Evolutionary conservation across 2,329 filamentous ascomycete species (phyloP).

Genomic region (Ramularia collo-cygni): DNA sequence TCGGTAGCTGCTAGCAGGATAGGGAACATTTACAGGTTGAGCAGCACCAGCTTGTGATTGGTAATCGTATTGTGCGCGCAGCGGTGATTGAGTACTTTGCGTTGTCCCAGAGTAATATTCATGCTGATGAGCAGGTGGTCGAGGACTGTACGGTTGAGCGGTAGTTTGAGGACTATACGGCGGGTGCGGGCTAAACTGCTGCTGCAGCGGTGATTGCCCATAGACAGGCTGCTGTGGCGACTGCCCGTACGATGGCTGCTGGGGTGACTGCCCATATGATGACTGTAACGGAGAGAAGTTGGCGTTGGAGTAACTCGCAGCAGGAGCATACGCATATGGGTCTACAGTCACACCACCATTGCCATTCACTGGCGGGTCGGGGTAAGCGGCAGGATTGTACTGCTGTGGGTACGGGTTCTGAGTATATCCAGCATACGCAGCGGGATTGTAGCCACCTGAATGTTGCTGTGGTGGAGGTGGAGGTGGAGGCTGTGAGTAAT

Average conservation of each 20-base stretch:
- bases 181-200: slow-evolving; percentile 18
- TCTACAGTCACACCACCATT: slow-evolving; percentile 23
- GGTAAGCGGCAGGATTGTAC: slow-evolving; percentile 22
- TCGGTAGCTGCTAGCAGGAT: slow-evolving; percentile 17
- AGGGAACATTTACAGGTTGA: slow-evolving; percentile 15
- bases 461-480: slow-evolving; percentile 32
- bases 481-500: slow-evolving; percentile 40
- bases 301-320: slow-evolving; percentile 11
- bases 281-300: slow-evolving; percentile 15
- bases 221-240: slow-evolving; percentile 13
- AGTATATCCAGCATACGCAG: slow-evolving; percentile 35
- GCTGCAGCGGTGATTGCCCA: slow-evolving; percentile 12
- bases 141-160: slow-evolving; percentile 13
- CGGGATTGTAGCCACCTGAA: slow-evolving; percentile 38
- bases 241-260: slow-evolving; percentile 8
- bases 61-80: slow-evolving; percentile 15
- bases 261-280: slow-evolving; percentile 13
- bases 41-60: slow-evolving; percentile 13
- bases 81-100: slow-evolving; percentile 19
- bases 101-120: slow-evolving; percentile 8
- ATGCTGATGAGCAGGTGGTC: slow-evolving; percentile 6
- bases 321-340: slow-evolving; percentile 23
- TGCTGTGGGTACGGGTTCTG: slow-evolving; percentile 15
- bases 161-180: slow-evolving; percentile 22
- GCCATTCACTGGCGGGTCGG: slow-evolving; percentile 16